These are phyloP conservation scores for Xerocomellus amylosporus DNA, from an alignment of 768 basidiomycete genomes.

Conservation along the genomic window DNA sequence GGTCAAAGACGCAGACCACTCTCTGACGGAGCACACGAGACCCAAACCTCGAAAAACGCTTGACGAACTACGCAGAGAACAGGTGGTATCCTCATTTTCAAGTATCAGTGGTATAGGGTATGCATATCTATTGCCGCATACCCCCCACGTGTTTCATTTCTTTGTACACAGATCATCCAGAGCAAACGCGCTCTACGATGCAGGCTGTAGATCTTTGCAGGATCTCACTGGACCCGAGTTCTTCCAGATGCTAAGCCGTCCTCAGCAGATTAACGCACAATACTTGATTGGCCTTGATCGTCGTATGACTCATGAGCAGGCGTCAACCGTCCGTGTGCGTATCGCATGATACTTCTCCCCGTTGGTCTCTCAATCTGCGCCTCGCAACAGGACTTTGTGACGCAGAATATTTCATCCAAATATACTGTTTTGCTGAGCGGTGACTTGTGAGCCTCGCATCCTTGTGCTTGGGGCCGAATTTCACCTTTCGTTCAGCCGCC, in stretches of 20 bases:
- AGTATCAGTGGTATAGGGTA: constrained; percentile 51
- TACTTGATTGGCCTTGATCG: constrained; percentile 41
- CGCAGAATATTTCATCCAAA: constrained; percentile 42
- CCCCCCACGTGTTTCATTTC: not conserved
- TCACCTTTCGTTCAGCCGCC: constrained; percentile 39
- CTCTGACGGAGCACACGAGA: constrained; percentile 4
- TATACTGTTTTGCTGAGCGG: constrained; percentile 53
- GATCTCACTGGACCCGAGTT: constrained; percentile 42
- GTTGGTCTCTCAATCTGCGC: not conserved
- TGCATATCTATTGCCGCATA: constrained; percentile 1
- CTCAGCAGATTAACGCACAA: constrained; percentile 38
- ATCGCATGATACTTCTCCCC: not conserved
- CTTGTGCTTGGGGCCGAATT: not conserved
- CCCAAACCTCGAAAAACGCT: constrained; percentile 18
- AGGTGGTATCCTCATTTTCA: constrained; percentile 34
- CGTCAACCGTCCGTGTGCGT: constrained; percentile 46
- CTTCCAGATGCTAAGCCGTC: constrained; percentile 35
- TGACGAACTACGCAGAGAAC: constrained; percentile 27
- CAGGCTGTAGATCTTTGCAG: constrained; percentile 45
- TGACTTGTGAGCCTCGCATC: constrained; percentile 51
- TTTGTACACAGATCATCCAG: constrained; percentile 14
- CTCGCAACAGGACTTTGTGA: constrained; percentile 45
- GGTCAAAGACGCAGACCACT: not conserved
- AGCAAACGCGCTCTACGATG: constrained; percentile 47
- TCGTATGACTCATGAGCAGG: constrained; percentile 39